Base-by-base conservation (phyloP, 768 basidiomycete species). In the Suillus weaverae region DNA sequence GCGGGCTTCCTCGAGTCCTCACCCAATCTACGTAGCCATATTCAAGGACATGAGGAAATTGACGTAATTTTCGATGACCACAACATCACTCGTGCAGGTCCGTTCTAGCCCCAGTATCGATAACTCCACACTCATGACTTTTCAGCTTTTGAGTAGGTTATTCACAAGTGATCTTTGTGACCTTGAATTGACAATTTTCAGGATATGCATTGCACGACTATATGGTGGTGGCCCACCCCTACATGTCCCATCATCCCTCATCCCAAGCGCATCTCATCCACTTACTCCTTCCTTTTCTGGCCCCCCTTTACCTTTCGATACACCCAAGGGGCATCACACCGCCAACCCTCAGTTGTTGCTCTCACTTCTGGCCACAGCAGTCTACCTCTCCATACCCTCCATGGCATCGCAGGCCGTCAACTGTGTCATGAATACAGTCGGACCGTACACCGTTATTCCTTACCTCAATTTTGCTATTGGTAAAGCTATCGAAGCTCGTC, bases 381-480 rank as follows among this genome's bases (percentile, higher is more conserved):
- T 92, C 26, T 97, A 93, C 75, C 86, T 98, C 26, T 92, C 90
- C 36, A 89, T 95, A 20, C 90, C 92, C 0, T 81, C 86, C 5
- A 74, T 95, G 22, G 86, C 91, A 11, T 86, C 90, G 0, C 88
- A 92, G 67, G 89, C 92, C 0, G 81, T 96, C n/a, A 79, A 84
- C 2, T 78, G 85, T 50, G 84, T 97, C 35, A 78, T 95, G 46
- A 83, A 80, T 62, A 91, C 91, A 2, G 81, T 97, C 39, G 89
- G 93, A 3, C 94, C 95, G 0, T 83, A 83, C 62, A 96, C 95
- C 0, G 86, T 90, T 55, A 70, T 86, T 2, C 83, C 83, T 7
- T 97, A 96, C 75, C 85, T 97, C 51, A 81, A 85, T 54, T 97
- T 97, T 75, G 90, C 95, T 2, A 82, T 88, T 7, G 95, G 95